Base-by-base conservation (phyloP, 352 stramenopile species). In the Globisporangium nodosum region DNA sequence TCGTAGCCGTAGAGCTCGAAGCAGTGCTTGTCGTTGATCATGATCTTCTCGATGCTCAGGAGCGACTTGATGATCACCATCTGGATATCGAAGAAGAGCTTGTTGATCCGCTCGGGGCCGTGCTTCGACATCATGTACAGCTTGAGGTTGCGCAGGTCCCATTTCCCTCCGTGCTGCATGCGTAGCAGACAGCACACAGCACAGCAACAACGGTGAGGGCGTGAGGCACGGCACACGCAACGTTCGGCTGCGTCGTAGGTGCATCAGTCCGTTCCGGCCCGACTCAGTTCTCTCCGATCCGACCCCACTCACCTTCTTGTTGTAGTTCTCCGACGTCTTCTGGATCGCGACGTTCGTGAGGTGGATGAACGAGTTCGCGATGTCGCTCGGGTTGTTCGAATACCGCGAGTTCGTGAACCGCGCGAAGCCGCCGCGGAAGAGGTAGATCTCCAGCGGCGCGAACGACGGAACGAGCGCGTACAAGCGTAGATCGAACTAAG, bases 11-110 rank as follows among this genome's bases (percentile, higher is more conserved):
- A 98, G 16, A 98, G 74, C 64, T 98, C 88, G 54, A 98, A 98
- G 75, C 92, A 97, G 74, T 98, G 92, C 59, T 97, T 97, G 74
- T 98, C 93, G 56, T 96, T 93, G 56, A 98, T 97, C 61, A 98
- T 97, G 59, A 96, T 85, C 59, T 97, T 92, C 70, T 98, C 90
- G 33, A 97, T 89, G 40, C 81, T 91, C 52, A 88, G 59, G 24
- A 94, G 71, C 37, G 79, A 92, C 68, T 87, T 89, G 62, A 96
- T 89, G 58, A 92, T 94, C 50, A 94, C 81, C 48, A 87, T 80
- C 61, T 98, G 87, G 60, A 97, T 97, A 51, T 97, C 85, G 46
- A 83, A 88, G 61, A 97, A 96, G 37, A 96, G 72, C 49, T 89
- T 81, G 70, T 97, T 87, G 49, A 90, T 75, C 15, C 79, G 74